Evolutionary conservation across 2,329 filamentous ascomycete species (phyloP).

Genomic region (Aureobasidium zeae): DNA sequence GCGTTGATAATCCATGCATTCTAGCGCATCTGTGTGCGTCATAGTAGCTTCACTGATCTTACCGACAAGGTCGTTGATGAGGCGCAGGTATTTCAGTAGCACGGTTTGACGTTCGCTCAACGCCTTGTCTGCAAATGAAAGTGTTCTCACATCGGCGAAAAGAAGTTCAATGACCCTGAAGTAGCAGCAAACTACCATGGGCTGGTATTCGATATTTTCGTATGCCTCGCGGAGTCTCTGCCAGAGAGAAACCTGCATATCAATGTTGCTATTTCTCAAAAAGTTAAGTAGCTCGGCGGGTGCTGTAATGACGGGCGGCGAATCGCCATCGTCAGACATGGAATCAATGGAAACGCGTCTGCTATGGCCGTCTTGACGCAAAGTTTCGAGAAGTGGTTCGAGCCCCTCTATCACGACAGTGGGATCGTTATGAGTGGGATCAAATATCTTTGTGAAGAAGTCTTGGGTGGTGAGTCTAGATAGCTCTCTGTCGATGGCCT

Average conservation of each 20-base stretch:
- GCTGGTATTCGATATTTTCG: slow-evolving; percentile 68
- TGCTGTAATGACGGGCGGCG: slow-evolving; percentile 8
- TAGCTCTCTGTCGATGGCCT: slow-evolving; percentile 82
- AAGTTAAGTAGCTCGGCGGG: slow-evolving; percentile 77
- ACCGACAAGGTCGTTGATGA: slow-evolving; percentile 66
- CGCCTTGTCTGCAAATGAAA: slow-evolving; percentile 46
- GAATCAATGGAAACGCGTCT: too few species aligned
- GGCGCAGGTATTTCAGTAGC: slow-evolving; percentile 67
- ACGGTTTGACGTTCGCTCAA: slow-evolving; percentile 57
- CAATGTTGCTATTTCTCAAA: slow-evolving; percentile 68
- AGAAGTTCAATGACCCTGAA: slow-evolving; percentile 80
- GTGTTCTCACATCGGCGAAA: slow-evolving; percentile 56
- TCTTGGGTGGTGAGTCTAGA: slow-evolving; percentile 92
- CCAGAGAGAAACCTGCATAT: slow-evolving; percentile 81
- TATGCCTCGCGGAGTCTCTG: slow-evolving; percentile 85
- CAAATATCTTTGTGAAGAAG: slow-evolving; percentile 86
- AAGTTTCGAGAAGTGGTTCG: slow-evolving; percentile 76
- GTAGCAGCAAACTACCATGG: slow-evolving; percentile 81
- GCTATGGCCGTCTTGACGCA: slow-evolving; percentile 39
- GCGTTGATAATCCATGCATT: slow-evolving; percentile 74
- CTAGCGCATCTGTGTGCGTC: slow-evolving; percentile 60
- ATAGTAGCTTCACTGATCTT: slow-evolving; percentile 58
- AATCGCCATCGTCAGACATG: not conserved
- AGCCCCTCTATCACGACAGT: slow-evolving; percentile 80
- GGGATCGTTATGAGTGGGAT: slow-evolving; percentile 70